Conservation (phyloP, 371 early-diverging fungal genomes). For the Rhizopus delemar region DNA sequence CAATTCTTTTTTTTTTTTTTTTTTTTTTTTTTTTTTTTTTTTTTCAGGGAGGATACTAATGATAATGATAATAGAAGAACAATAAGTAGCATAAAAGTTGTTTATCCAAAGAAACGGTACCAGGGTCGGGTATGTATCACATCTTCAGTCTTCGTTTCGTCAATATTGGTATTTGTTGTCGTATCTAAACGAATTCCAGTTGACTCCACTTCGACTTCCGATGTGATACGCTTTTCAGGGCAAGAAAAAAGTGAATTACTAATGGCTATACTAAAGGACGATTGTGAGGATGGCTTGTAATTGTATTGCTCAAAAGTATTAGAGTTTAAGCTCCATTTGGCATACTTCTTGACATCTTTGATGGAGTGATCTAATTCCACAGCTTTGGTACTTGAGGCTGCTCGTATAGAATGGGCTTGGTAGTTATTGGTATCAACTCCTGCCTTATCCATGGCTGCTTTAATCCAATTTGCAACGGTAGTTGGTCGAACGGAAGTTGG, state of each 20-base stretch:
- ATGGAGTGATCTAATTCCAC: neutral
- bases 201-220: conserved; percentile 11
- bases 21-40: too few relatives aligned
- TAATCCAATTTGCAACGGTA: conserved; percentile 12
- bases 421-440: conserved; percentile 1
- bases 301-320: conserved; percentile 16
- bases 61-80: too few relatives aligned
- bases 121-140: too few relatives aligned
- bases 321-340: conserved; percentile 6
- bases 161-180: neutral
- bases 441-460: conserved; percentile 8
- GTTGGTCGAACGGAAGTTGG: neutral
- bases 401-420: conserved; percentile 9
- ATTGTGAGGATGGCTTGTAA: conserved; percentile 8
- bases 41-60: too few relatives aligned
- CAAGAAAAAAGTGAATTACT: conserved; percentile 10
- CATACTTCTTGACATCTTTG: conserved; percentile 4
- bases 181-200: conserved; percentile 12
- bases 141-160: too few relatives aligned
- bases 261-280: neutral
- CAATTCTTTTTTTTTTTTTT: too few relatives aligned
- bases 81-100: too few relatives aligned
- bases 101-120: too few relatives aligned
- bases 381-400: conserved; percentile 19
- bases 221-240: conserved; percentile 17